Base-by-base conservation (phyloP, 768 basidiomycete species). In the Saitozyma podzolica region DNA sequence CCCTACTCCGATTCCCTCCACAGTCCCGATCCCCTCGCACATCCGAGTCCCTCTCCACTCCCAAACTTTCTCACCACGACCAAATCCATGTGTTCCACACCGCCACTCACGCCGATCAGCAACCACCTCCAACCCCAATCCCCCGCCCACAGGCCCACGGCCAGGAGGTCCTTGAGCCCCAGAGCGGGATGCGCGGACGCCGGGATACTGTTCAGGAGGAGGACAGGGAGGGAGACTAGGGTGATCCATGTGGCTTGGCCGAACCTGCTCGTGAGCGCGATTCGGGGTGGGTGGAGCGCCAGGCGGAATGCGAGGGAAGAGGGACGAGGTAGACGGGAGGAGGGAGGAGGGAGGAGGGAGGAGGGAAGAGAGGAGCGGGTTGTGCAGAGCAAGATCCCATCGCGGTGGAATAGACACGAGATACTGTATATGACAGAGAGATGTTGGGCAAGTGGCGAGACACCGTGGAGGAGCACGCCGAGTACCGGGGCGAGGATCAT, bases 141-240 rank as follows among this genome's bases (percentile, higher is more conserved):
- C 87, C 79, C 76, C 0, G 83, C 81, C 75, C 84, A 86, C n/a
- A 89, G 65, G 0, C 82, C 83, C 47, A 86, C 56, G 7, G 84
- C 82, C 29, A 83, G 70, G 69, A 85, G 85, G 66, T 91, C 88
- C 40, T 84, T 82, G 8, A 74, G 56, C 1, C 83, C 82, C 17
- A 90, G 81, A 19, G 83, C 78, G 6, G 86, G 84, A 59, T 86
- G 86, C 9, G 80, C 74, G 8, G 73, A 62, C 0, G 82, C 71
- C 0, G 88, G 86, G 8, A 87, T 73, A 3, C 82, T 75, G 70
- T 89, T 89, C 63, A 80, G 73, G 70, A 82, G 54, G 56, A 86
- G 89, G 9, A 89, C 85, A 4, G 89, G 88, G 11, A 90, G 81
- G 16, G 88, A 87, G 54, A 88, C 86, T 9, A 87, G 67, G 20